phyloP scores from a whole-genome alignment of 371 early-diverging fungal species.

The Mortierella sp. region DNA sequence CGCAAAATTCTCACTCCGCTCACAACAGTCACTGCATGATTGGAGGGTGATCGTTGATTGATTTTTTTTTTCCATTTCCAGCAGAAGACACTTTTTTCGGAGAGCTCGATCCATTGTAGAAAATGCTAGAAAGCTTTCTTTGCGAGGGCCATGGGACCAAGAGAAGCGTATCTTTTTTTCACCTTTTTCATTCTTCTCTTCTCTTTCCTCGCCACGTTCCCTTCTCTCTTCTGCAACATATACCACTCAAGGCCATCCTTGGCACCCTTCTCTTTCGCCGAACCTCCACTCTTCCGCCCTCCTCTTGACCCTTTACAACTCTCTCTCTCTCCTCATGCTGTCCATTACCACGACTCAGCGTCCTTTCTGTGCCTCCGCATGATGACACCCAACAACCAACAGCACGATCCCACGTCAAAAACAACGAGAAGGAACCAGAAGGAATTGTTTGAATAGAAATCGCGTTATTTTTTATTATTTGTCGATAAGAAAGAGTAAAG shows the following conservation, averaged over 20 bases:
- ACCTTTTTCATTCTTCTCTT: neutral
- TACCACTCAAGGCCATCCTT: neutral
- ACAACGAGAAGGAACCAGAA: neutral
- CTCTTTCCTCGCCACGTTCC: neutral
- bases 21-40: neutral
- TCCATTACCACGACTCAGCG: neutral
- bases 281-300: neutral
- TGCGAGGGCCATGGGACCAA: neutral
- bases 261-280: neutral
- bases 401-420: neutral
- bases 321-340: neutral
- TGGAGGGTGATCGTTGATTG: neutral
- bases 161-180: neutral
- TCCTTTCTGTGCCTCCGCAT: neutral
- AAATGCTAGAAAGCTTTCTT: neutral
- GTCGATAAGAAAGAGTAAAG: neutral
- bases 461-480: slow-evolving; percentile 13
- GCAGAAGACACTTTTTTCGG: neutral
- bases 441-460: neutral
- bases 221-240: neutral
- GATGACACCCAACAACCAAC: neutral
- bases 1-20: slow-evolving; percentile 4
- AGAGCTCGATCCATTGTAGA: neutral
- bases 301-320: neutral
- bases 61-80: neutral